Conservation (phyloP, 345 rosid genomes). For the Hypericum perforatum region DNA sequence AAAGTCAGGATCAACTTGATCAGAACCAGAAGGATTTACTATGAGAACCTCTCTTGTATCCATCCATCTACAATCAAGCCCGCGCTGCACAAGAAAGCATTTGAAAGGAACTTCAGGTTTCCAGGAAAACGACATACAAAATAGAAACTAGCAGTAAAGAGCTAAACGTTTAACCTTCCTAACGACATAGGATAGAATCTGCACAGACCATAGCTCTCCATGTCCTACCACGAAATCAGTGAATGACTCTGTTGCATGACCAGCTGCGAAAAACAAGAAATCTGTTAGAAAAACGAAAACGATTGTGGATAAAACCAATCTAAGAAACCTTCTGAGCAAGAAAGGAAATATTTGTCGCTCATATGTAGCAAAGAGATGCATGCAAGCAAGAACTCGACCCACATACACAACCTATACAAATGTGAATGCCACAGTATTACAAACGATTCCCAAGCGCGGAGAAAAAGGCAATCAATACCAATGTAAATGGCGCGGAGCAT, state of each 20-base stretch:
- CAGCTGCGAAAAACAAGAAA: slow-evolving; percentile 44
- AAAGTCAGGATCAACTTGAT: slow-evolving; percentile 96
- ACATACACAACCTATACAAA: not conserved
- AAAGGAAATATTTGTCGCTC: no score
- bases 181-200: slow-evolving; percentile 65
- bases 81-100: slow-evolving; percentile 37
- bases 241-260: slow-evolving; percentile 93
- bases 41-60: slow-evolving; percentile 94
- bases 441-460: not conserved
- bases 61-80: slow-evolving; percentile 84
- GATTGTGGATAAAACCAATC: no score
- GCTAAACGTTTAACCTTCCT: slow-evolving; percentile 48
- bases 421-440: not conserved
- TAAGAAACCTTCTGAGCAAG: no score
- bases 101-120: not conserved
- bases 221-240: slow-evolving; percentile 93
- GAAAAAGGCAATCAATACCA: slow-evolving; percentile 28
- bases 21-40: slow-evolving; percentile 78
- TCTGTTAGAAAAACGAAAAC: not conserved
- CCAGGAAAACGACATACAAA: slow-evolving; percentile 9
- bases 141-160: slow-evolving; percentile 3
- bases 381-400: no score
- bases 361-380: no score
- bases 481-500: slow-evolving; percentile 98
- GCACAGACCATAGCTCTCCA: slow-evolving; percentile 98